phyloP scores from a whole-genome alignment of 495 filamentous ascomycete species.

The Hypoxylon trugodes region DNA sequence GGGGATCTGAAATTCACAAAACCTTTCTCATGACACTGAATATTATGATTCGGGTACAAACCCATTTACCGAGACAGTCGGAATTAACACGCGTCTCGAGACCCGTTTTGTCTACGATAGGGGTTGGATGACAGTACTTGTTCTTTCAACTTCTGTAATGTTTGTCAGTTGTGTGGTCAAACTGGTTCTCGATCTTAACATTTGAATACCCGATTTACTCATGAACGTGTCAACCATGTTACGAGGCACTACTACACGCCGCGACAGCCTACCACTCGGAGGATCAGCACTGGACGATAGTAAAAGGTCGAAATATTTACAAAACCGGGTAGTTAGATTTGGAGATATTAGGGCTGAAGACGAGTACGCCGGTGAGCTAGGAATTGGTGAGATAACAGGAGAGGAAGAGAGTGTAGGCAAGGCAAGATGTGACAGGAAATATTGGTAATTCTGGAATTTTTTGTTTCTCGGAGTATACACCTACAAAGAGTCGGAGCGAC shows the following conservation, averaged over 20 bases:
- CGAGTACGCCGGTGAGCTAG: not conserved
- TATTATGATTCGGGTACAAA: not conserved
- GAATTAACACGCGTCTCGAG: not conserved
- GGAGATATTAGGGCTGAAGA: conserved; percentile 1
- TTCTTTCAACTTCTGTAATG: not conserved
- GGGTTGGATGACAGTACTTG: not conserved
- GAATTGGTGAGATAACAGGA: not conserved
- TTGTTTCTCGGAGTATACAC: too few species aligned
- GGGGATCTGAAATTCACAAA: not conserved
- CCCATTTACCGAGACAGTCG: not conserved
- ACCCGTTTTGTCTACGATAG: not conserved
- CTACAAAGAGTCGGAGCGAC: too few species aligned
- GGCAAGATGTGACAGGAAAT: too few species aligned
- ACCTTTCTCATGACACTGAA: not conserved
- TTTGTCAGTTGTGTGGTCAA: conserved; percentile 1
- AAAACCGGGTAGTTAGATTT: not conserved
- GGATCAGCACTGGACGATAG: conserved; percentile 4
- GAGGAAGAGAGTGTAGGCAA: too few species aligned
- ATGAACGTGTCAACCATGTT: conserved; percentile 8
- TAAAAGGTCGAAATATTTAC: not conserved
- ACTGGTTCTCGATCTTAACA: not conserved
- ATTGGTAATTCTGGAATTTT: too few species aligned
- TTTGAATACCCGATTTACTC: conserved; percentile 1
- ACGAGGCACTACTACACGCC: not conserved
- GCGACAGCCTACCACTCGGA: not conserved